phyloP scores from a whole-genome alignment of 176 grass and related monocot species.

The Areca catechu region DNA sequence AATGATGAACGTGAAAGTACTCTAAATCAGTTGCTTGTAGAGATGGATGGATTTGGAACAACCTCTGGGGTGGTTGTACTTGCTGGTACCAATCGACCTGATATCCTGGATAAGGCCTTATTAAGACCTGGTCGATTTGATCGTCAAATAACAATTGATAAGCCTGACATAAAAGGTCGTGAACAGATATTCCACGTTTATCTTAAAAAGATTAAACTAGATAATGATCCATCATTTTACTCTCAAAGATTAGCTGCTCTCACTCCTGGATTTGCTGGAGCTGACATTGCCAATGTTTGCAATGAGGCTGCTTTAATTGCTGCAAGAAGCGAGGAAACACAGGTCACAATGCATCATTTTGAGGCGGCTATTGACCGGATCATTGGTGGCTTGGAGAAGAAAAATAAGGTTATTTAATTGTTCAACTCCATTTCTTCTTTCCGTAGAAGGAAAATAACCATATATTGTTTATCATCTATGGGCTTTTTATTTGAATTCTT shows the following conservation, averaged over 20 bases:
- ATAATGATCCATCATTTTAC: constrained; percentile 79
- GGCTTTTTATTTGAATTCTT: no score
- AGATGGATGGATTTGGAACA: constrained; percentile 98
- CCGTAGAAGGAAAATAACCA: neutral
- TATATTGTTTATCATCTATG: no score
- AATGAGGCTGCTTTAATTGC: constrained; percentile 86
- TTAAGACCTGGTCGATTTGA: constrained; percentile 93
- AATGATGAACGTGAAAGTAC: constrained; percentile 81
- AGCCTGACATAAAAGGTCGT: constrained; percentile 79
- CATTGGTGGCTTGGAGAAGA: constrained; percentile 93
- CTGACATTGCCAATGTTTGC: constrained; percentile 95
- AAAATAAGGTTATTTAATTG: constrained; percentile 62
- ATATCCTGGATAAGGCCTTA: constrained; percentile 89
- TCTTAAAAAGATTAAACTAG: constrained; percentile 83
- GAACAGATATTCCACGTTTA: constrained; percentile 90
- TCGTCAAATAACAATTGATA: constrained; percentile 82
- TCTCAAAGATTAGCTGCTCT: constrained; percentile 88
- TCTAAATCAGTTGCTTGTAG: constrained; percentile 86
- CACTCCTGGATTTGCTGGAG: constrained; percentile 89
- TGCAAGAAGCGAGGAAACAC: constrained; percentile 48
- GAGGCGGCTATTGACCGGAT: constrained; percentile 83
- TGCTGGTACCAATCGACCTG: constrained; percentile 91
- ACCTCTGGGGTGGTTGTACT: constrained; percentile 76
- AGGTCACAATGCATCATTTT: constrained; percentile 76
- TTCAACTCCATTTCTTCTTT: neutral